Evolutionary conservation across 169 alveolate genomes (phyloP), one percentile per base, ranked within the genome.

Genomic region (Cryptosporidium meleagridis): DNA sequence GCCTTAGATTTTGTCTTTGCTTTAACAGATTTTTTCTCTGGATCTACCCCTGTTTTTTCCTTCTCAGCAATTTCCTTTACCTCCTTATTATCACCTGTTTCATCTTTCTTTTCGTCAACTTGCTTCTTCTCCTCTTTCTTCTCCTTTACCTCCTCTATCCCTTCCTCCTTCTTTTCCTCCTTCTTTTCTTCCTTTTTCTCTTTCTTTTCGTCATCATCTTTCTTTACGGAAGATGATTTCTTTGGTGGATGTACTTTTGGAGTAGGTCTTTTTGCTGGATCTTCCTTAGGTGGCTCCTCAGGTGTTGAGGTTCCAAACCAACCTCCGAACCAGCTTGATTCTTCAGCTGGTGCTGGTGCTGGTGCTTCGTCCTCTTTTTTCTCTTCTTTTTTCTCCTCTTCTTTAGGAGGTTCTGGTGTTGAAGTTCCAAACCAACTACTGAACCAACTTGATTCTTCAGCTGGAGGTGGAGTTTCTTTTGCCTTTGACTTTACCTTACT

Each of bases 181-280:
- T 31, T 18, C 31, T 71, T 10, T 18, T 45, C 69, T 26, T 75
- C 59, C 6, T 58, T 16, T 45, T 45, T 41, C 8, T 31, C 29
- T 10, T 55, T 31, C 29, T 75, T 18, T 18, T 53, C 39, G 1
- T 14, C 21, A 5, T 14, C n/a, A 21, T 75, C 70, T 35, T 16
- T 59, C 7, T 21, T 48, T 0, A 39, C 59, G 5, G 80, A 39
- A 2, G 35, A 31, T 44, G 85, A 52, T 26, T 48, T 71, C 48
- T 71, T 71, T 18, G 26, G 37, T 45, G 18, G 4, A n/a, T n/a
- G 23, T 18, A 51, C 51, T 48, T 71, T 52, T 0, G 85, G 51
- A 33, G n/a, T n/a, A n/a, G 73, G 85, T 71, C 26, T 71, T 71
- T 71, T 71, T 10, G 85, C 85, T 29, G 85, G 85, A 71, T 71